Percentiles rank a stretch among this genome's conserved stretches.
Evolutionary conservation across 179 eudicot genomes (phyloP).

Genomic region (Gypsophila paniculata): DNA sequence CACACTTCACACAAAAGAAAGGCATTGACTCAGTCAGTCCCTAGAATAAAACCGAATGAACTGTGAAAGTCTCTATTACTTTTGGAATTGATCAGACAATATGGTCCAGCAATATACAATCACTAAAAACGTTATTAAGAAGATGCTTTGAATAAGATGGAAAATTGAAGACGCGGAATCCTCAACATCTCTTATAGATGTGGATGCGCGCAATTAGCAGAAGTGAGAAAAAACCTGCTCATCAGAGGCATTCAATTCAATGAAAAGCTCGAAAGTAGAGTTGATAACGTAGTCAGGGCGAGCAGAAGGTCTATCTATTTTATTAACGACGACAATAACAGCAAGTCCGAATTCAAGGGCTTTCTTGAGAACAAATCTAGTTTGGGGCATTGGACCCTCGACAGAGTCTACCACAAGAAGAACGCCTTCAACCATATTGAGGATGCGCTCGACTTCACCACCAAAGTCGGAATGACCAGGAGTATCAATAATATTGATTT

Average conservation of each 20-base stretch:
- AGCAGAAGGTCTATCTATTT: conserved; percentile 93
- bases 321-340: conserved; percentile 91
- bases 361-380: conserved; percentile 93
- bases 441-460: conserved; percentile 96
- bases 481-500: conserved; percentile 91
- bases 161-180: no score
- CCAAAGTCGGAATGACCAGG: conserved; percentile 99
- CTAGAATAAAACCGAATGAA: neutral
- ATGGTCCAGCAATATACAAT: neutral
- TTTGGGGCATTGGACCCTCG: conserved; percentile 99
- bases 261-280: conserved; percentile 96
- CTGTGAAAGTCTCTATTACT: neutral
- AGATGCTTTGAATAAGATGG: no score
- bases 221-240: conserved; percentile 63
- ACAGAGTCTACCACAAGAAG: conserved; percentile 98
- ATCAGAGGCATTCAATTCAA: conserved; percentile 88
- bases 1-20: conserved; percentile 58
- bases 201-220: neutral
- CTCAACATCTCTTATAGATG: no score
- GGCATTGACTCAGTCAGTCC: neutral
- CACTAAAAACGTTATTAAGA: no score
- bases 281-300: conserved; percentile 89
- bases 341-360: conserved; percentile 97
- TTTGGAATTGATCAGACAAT: neutral
- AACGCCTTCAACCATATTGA: conserved; percentile 98